These are phyloP conservation scores for Colletotrichum simmondsii DNA, from an alignment of 2,329 filamentous ascomycete species.

Conservation along the genomic window DNA sequence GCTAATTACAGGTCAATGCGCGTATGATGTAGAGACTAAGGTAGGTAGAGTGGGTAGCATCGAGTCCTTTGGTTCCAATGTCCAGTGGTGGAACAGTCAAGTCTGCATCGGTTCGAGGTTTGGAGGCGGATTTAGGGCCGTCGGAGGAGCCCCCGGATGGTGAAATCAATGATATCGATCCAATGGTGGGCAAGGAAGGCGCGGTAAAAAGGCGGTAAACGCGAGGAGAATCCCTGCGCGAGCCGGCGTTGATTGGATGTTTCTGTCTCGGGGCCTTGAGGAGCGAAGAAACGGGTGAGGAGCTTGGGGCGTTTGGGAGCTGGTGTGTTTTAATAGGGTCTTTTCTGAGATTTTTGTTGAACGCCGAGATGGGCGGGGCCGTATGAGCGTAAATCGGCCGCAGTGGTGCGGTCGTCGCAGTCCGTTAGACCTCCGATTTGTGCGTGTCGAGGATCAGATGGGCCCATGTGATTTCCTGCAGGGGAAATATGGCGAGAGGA, in stretches of 20 bases:
- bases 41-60: background rate
- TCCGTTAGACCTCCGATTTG: conserved; percentile 10
- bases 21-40: background rate
- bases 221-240: conserved; percentile 1
- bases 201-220: conserved; percentile 33
- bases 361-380: conserved; percentile 14
- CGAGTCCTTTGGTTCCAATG: background rate
- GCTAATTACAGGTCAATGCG: conserved; percentile 9
- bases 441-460: conserved; percentile 6
- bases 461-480: conserved; percentile 22
- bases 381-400: background rate
- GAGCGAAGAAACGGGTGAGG: conserved; percentile 15
- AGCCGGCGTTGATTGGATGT: background rate
- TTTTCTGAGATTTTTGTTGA: conserved; percentile 24
- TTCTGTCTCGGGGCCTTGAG: conserved; percentile 14
- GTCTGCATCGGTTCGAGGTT: background rate
- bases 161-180: background rate
- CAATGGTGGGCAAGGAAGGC: conserved; percentile 14
- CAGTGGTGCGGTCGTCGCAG: background rate
- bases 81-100: background rate
- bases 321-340: conserved; percentile 17
- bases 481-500: conserved; percentile 8
- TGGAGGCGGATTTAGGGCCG: conserved; percentile 13
- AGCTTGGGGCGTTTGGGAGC: conserved; percentile 28
- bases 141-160: background rate